Base-by-base conservation (phyloP, 768 basidiomycete species). In the Xanthoconium purpureum region DNA sequence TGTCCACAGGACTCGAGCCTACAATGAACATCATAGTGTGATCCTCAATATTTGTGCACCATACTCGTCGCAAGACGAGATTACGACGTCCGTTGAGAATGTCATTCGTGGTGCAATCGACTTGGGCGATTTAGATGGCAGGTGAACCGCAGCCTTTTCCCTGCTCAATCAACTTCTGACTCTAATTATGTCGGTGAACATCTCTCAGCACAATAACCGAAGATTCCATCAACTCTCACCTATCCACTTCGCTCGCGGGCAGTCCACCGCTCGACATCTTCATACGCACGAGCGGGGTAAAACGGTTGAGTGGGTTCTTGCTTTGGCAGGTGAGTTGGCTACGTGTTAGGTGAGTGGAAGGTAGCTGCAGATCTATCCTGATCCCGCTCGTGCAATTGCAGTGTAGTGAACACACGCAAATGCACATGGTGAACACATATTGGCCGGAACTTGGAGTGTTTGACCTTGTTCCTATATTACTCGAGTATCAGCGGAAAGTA, bases 401-500 rank as follows among this genome's bases (percentile, higher is more conserved):
- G 92, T 85, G 86, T 58, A 87, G 80, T 51, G 86, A 94, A 63
- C 71, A 88, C 59, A 92, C 93, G 0, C 92, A 94, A 61, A 73
- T 99, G 8, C 91, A 98, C 66, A 94, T 97, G 70, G 80, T 85
- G 18, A 74, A 83, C 11, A 82, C 84, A 0, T 94, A 87, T 66
- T 99, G 96, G 96, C 96, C 96, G 0, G 88, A 94, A 54, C 96
- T 97, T 65, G 90, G 94, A 5, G 67, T 98, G 3, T 77, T 82
- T 54, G 91, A 98, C 62, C 84, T 99, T 64, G 71, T 96, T 24
- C 92, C 94, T 3, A 85, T 98, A 50, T 73, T 99, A 20, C 76
- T 98, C 39, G 86, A 89, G 50, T 98, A 87, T 72, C 96, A 99
- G 69, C 81, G 84, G 47, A 89, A 88, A 68, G 71, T 79, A 8